Evolutionary conservation across 2,329 filamentous ascomycete genomes (phyloP).

Genomic region (Exophiala phaeomuriformis): DNA sequence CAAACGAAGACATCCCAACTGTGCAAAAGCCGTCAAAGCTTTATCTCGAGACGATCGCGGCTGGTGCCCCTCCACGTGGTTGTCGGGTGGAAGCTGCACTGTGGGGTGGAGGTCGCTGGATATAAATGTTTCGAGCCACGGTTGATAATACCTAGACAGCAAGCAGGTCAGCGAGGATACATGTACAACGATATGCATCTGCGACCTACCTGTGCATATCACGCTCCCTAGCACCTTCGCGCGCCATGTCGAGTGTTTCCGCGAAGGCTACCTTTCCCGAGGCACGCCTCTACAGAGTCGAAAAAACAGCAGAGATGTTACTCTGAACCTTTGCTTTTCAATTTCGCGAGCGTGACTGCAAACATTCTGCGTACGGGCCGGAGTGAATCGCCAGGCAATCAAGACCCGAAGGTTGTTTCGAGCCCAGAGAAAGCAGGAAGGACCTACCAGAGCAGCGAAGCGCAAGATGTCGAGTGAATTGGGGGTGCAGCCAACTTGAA

Average conservation of each 20-base stretch:
- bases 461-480: too few species aligned
- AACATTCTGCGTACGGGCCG: too few species aligned
- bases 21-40: conserved; percentile 45
- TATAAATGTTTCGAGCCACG: conserved; percentile 26
- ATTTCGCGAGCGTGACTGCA: too few species aligned
- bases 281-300: neutral
- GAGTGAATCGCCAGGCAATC: too few species aligned
- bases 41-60: conserved; percentile 31
- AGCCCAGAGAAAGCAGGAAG: too few species aligned
- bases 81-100: conserved; percentile 7
- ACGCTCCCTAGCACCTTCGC: conserved; percentile 21
- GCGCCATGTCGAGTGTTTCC: conserved; percentile 11
- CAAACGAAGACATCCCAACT: conserved; percentile 43
- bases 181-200: too few species aligned
- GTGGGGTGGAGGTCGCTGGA: conserved; percentile 22
- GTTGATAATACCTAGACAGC: conserved; percentile 17
- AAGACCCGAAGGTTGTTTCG: too few species aligned
- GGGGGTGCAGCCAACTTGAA: too few species aligned
- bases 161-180: neutral
- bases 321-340: too few species aligned
- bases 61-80: conserved; percentile 10
- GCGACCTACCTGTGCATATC: conserved; percentile 20
- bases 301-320: too few species aligned
- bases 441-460: too few species aligned
- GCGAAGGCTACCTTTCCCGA: neutral